Percentiles rank a stretch among this genome's conserved stretches.
Evolutionary conservation across 306 rosid genomes (phyloP).

Genomic region (Delonix regia): DNA sequence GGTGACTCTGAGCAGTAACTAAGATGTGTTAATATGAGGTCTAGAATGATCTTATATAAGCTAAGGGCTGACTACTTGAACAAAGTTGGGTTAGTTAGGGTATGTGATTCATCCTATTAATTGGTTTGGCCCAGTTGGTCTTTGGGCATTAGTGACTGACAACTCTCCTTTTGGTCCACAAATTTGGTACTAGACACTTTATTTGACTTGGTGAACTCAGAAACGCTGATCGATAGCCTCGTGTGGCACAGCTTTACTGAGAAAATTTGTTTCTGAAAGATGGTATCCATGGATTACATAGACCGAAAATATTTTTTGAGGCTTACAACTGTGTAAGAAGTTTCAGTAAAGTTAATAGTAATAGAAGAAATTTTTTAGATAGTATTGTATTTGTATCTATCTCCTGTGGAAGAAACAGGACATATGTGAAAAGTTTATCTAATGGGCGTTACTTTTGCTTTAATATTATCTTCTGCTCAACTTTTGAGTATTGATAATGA

Average conservation of each 20-base stretch:
- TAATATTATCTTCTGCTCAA: background rate
- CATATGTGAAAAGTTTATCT: background rate
- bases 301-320: background rate
- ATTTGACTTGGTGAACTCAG: background rate
- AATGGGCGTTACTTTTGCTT: background rate
- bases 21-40: background rate
- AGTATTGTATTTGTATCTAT: background rate
- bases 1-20: background rate
- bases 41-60: background rate
- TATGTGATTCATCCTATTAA: background rate
- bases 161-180: background rate
- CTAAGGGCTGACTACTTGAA: background rate
- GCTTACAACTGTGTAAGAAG: background rate
- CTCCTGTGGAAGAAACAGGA: background rate
- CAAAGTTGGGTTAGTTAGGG: background rate
- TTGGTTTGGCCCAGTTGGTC: background rate
- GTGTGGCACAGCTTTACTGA: background rate
- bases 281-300: background rate
- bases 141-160: background rate
- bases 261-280: background rate
- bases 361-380: background rate
- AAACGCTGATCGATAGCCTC: background rate
- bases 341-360: background rate
- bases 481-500: background rate
- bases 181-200: background rate